A percentile compares a stretch with the other conserved stretches of the same genome.
Conservation (phyloP, 2,329 filamentous ascomycete genomes). For the Paramyrothecium sp. region DNA sequence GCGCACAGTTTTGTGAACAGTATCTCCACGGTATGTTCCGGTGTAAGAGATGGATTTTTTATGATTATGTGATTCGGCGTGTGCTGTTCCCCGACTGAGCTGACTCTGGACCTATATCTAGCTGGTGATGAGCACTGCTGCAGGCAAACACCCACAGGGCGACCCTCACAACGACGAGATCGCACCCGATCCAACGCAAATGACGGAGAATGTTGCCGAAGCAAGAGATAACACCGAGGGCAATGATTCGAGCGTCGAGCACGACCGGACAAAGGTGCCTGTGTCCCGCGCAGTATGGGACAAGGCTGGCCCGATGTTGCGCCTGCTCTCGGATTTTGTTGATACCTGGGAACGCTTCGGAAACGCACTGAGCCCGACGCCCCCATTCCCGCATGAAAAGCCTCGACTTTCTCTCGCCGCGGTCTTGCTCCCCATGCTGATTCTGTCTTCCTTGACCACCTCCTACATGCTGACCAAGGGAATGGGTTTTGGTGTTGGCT, state of each 20-base stretch:
- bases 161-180: conserved; percentile 53
- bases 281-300: conserved; percentile 76
- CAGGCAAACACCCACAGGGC: conserved; percentile 71
- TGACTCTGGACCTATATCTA: conserved; percentile 27
- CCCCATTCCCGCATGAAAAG: conserved; percentile 55
- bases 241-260: conserved; percentile 31
- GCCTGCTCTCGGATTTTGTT: conserved; percentile 40
- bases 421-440: conserved; percentile 49
- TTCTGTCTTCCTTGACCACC: conserved; percentile 51
- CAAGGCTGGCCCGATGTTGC: conserved; percentile 73
- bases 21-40: conserved; percentile 44
- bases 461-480: conserved; percentile 65
- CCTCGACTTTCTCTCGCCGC: conserved; percentile 55
- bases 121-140: conserved; percentile 71
- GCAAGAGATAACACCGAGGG: conserved; percentile 45
- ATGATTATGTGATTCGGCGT: neutral
- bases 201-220: conserved; percentile 34
- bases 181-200: conserved; percentile 49
- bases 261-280: conserved; percentile 78
- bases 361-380: conserved; percentile 60
- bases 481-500: conserved; percentile 65
- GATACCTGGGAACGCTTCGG: conserved; percentile 52
- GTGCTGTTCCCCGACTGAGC: neutral
- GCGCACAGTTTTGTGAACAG: conserved; percentile 77
- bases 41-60: conserved; percentile 18